A percentile compares a stretch with the other conserved stretches of the same genome.
These are phyloP conservation scores for Mucor mucedo DNA, from an alignment of 371 early-diverging fungal species.

Conservation along the genomic window DNA sequence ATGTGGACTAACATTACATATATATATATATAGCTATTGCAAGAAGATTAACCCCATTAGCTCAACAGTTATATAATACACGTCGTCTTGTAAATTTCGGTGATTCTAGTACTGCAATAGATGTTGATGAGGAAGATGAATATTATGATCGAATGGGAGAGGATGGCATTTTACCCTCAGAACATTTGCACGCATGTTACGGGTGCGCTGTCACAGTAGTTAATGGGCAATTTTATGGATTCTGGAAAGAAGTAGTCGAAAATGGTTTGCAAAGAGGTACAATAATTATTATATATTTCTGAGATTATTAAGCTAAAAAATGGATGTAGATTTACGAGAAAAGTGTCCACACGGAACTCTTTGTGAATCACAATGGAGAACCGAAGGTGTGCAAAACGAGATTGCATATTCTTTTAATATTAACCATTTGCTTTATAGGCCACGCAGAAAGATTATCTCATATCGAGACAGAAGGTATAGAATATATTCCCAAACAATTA, in stretches of 20 bases:
- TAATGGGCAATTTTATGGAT: constrained; percentile 37
- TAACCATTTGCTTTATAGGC: constrained; percentile 5
- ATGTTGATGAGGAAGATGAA: background rate
- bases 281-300: background rate
- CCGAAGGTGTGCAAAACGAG: constrained; percentile 10
- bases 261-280: constrained; percentile 3
- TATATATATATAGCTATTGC: constrained; percentile 10
- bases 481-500: background rate
- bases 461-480: constrained; percentile 8
- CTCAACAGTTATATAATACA: constrained; percentile 13
- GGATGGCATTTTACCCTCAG: constrained; percentile 21
- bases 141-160: constrained; percentile 19
- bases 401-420: background rate
- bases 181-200: constrained; percentile 30
- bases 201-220: constrained; percentile 31
- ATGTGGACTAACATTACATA: background rate
- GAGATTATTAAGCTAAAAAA: background rate
- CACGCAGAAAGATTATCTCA: constrained; percentile 29
- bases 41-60: constrained; percentile 20
- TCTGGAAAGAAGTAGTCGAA: constrained; percentile 12
- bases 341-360: constrained; percentile 19
- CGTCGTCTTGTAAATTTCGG: constrained; percentile 2
- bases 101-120: background rate
- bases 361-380: constrained; percentile 33
- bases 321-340: constrained; percentile 14